Base-by-base conservation (phyloP, 164 flowering plant species). In the Vitis cinerea region DNA sequence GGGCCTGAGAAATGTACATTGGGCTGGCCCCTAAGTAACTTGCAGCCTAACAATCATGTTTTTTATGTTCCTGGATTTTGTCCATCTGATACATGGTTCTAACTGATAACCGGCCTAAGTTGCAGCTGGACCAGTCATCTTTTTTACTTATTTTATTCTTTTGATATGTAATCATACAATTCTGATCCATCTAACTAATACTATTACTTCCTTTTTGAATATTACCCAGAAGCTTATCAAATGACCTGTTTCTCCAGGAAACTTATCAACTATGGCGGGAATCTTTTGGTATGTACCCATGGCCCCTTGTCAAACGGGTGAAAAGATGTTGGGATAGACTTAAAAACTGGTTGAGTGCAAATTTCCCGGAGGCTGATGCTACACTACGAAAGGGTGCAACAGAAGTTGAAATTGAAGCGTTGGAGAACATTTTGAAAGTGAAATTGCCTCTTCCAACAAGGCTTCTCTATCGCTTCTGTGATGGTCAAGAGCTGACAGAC, bases 401-500 rank as follows among this genome's bases (percentile, higher is more conserved):
- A 52, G 99, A 96, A 76, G 84, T 75, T 69, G 88, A 88, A 29
- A 73, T 96, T 55, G 72, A 82, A 30, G 77, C 70, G 68, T 59
- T 87, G 15, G 98, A 96, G 81, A 72, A 72, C 1, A 71, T 64
- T 53, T 65, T 95, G 67, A 81, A 81, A 77, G 84, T 96, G 52
- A 88, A 92, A 72, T 71, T 96, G 67, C 99, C 98, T 50, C 81
- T 86, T 72, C 82, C 97, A 0, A 88, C 97, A 3, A 81, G 91
- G 74, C 55, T 96, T 29, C 80, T 96, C 3, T 96, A 93, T 79
- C 92, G 98, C 4, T 85, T 96, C 72, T 82, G 76, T 73, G 84
- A 91, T 83, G 99, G 99, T 57, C 99, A 93, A 69, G 86, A 80
- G 10, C 51, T 79, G n/a, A 31, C 59, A 4, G 48, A 63, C 10